Conservation (phyloP, 306 rosid species). For the Trifolium fragiferum region DNA sequence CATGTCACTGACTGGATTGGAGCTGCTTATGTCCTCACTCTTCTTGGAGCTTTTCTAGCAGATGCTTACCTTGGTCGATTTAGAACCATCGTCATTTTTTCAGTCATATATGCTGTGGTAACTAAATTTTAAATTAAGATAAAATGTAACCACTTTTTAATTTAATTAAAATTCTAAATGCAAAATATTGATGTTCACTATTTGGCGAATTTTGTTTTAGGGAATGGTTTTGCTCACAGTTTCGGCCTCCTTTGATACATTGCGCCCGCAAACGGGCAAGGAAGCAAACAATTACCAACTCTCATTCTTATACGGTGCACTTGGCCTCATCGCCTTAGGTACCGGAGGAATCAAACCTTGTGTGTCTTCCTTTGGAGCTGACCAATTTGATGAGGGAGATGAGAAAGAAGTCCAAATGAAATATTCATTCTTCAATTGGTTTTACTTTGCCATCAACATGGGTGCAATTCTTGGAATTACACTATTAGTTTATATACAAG, state of each 20-base stretch:
- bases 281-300: slow-evolving; percentile 50
- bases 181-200: too few relatives aligned
- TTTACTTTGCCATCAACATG: slow-evolving; percentile 63
- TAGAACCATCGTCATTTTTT: slow-evolving; percentile 59
- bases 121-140: background rate
- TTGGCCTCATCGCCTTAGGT: slow-evolving; percentile 61
- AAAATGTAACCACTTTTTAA: too few relatives aligned
- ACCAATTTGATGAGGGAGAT: slow-evolving; percentile 67
- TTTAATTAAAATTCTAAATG: too few relatives aligned
- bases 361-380: slow-evolving; percentile 69
- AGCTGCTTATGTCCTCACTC: slow-evolving; percentile 57
- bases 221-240: slow-evolving; percentile 60
- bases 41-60: slow-evolving; percentile 63
- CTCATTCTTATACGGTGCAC: slow-evolving; percentile 51
- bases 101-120: slow-evolving; percentile 49
- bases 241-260: slow-evolving; percentile 50
- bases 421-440: slow-evolving; percentile 64
- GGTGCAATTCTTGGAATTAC: slow-evolving; percentile 64
- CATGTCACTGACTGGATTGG: slow-evolving; percentile 67
- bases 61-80: slow-evolving; percentile 71
- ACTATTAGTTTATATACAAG: slow-evolving; percentile 51
- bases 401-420: slow-evolving; percentile 48
- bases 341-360: slow-evolving; percentile 73
- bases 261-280: slow-evolving; percentile 42
- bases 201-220: too few relatives aligned